These are phyloP conservation scores for Penicillium hesseltinei DNA, from an alignment of 2,329 filamentous ascomycete genomes.

Conservation along the genomic window DNA sequence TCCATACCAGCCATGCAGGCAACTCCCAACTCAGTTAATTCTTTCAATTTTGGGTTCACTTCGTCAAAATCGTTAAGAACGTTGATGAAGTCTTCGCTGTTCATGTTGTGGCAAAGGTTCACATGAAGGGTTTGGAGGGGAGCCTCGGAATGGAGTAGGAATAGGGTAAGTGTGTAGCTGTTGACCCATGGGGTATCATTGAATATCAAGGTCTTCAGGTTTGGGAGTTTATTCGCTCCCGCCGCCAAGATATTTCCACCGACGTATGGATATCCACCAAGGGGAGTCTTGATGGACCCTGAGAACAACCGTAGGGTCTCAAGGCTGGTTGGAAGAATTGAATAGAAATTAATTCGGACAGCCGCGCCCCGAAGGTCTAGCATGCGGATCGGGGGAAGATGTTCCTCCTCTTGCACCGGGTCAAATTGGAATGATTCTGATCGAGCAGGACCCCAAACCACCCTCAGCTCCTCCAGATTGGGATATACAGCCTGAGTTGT, in stretches of 20 bases:
- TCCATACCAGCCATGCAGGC: conserved; percentile 25
- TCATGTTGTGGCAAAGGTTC: conserved; percentile 28
- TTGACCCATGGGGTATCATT: conserved; percentile 28
- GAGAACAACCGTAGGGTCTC: conserved; percentile 31
- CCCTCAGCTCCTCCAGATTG: conserved; percentile 35
- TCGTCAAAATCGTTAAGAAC: conserved; percentile 1
- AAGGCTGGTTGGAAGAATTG: conserved; percentile 27
- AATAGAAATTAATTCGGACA: conserved; percentile 17
- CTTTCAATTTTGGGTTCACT: conserved; percentile 9
- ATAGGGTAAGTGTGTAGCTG: conserved; percentile 7
- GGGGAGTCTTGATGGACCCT: conserved; percentile 17
- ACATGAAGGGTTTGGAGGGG: conserved; percentile 28
- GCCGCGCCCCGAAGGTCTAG: conserved; percentile 31
- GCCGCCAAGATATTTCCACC: background rate
- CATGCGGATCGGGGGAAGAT: conserved; percentile 26
- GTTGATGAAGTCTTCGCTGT: conserved; percentile 12
- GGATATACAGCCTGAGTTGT: conserved; percentile 17
- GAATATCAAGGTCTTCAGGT: conserved; percentile 31
- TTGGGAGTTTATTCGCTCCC: conserved; percentile 15
- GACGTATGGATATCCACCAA: no score
- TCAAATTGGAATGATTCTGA: conserved; percentile 14
- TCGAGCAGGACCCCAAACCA: conserved; percentile 29
- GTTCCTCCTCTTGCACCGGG: conserved; percentile 7
- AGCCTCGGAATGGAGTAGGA: conserved; percentile 22
- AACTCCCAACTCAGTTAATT: conserved; percentile 33